phyloP scores from a whole-genome alignment of 345 rosid species.

The Crucihimalaya himalaica region DNA sequence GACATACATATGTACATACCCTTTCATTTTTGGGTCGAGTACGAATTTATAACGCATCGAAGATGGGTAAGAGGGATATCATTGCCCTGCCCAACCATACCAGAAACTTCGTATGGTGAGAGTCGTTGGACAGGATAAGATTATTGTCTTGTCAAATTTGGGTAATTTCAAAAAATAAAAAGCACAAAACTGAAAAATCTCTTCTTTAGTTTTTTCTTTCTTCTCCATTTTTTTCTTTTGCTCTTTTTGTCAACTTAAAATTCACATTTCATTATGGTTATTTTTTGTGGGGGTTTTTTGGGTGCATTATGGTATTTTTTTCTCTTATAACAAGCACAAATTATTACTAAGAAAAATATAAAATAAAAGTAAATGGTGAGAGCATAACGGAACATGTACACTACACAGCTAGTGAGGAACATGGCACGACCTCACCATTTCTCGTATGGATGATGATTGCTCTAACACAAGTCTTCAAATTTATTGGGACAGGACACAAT shows the following conservation, averaged over 20 bases:
- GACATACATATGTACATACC: no score
- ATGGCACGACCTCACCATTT: slow-evolving; percentile 40
- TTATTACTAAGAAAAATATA: not conserved
- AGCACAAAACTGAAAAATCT: not conserved
- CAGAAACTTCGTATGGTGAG: not conserved
- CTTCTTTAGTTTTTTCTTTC: not conserved
- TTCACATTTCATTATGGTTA: not conserved
- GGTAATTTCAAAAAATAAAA: not conserved
- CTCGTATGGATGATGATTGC: slow-evolving; percentile 4
- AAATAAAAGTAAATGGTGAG: not conserved
- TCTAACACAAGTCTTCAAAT: not conserved
- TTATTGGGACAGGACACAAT: not conserved
- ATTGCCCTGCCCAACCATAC: not conserved
- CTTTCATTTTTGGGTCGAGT: not conserved
- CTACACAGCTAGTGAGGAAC: slow-evolving; percentile 28
- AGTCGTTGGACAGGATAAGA: not conserved
- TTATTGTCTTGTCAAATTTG: not conserved
- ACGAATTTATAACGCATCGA: not conserved
- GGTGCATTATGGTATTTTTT: not conserved
- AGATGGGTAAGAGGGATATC: not conserved
- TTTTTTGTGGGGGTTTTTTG: not conserved
- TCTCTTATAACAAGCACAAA: not conserved
- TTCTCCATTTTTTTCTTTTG: not conserved
- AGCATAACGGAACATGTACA: slow-evolving; percentile 32
- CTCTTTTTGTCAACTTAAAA: not conserved